These are phyloP conservation scores for Cladophialophora immunda DNA, from an alignment of 2,329 filamentous ascomycete species.

Conservation along the genomic window DNA sequence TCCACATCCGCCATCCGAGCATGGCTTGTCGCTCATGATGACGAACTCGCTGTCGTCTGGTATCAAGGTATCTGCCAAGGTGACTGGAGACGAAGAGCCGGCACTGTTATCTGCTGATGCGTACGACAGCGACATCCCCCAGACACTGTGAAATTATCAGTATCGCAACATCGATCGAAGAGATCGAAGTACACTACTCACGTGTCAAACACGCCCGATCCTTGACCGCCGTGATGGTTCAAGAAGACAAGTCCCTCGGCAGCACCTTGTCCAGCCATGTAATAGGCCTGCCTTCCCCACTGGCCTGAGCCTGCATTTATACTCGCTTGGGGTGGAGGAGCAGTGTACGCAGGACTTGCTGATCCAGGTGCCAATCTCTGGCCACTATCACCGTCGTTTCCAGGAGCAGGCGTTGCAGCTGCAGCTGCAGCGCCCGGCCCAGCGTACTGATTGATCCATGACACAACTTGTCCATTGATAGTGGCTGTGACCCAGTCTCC, in stretches of 20 bases:
- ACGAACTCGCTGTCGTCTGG: constrained; percentile 61
- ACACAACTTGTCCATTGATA: constrained; percentile 65
- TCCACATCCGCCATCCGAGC: constrained; percentile 56
- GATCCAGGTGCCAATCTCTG: constrained; percentile 7
- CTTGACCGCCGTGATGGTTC: constrained; percentile 64
- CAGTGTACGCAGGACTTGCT: constrained; percentile 50
- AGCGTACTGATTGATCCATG: constrained; percentile 67
- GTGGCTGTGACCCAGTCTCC: constrained; percentile 64
- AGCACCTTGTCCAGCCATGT: constrained; percentile 52
- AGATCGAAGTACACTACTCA: constrained; percentile 40
- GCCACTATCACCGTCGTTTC: constrained; percentile 8
- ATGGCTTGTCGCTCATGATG: constrained; percentile 61
- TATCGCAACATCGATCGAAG: constrained; percentile 10
- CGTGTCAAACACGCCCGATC: constrained; percentile 65
- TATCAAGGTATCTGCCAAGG: constrained; percentile 60
- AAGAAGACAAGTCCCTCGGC: constrained; percentile 66
- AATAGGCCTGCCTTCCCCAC: constrained; percentile 60
- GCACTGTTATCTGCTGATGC: constrained; percentile 57
- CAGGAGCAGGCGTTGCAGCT: constrained; percentile 13
- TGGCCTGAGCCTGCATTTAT: constrained; percentile 36
- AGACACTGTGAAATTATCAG: constrained; percentile 45
- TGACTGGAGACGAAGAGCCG: constrained; percentile 57
- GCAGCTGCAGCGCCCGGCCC: constrained; percentile 26
- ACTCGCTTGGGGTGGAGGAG: constrained; percentile 21
- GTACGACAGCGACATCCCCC: constrained; percentile 68